A percentile compares a stretch with the other conserved stretches of the same genome.
These are phyloP conservation scores for Fusarium praegraminearum DNA, from an alignment of 2,329 filamentous ascomycete genomes.

Conservation along the genomic window DNA sequence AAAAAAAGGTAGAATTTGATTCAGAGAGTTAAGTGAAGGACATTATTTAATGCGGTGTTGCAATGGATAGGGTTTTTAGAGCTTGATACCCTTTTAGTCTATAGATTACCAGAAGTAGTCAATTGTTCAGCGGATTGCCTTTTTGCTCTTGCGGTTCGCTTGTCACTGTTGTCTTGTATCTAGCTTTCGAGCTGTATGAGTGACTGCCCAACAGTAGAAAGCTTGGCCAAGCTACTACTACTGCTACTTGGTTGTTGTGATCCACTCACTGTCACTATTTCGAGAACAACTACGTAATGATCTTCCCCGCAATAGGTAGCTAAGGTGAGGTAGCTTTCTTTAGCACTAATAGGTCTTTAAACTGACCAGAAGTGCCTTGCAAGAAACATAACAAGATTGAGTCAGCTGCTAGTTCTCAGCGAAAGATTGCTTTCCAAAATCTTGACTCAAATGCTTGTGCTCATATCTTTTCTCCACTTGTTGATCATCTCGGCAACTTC, in stretches of 20 bases:
- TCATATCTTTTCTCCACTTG: constrained; percentile 6
- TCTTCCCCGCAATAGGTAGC: constrained; percentile 34
- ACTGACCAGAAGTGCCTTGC: constrained; percentile 10
- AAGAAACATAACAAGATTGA: constrained; percentile 6
- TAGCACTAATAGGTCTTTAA: constrained; percentile 6
- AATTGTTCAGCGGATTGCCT: constrained; percentile 24
- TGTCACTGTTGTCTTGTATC: background rate
- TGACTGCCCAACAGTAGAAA: background rate
- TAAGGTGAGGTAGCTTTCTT: background rate
- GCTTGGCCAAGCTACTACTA: constrained; percentile 15
- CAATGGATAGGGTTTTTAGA: constrained; percentile 43
- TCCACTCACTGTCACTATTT: constrained; percentile 32
- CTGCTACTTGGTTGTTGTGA: constrained; percentile 22
- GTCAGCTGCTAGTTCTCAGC: constrained; percentile 15
- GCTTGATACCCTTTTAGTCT: constrained; percentile 47
- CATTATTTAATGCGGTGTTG: constrained; percentile 23
- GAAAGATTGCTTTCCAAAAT: background rate
- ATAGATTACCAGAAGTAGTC: constrained; percentile 37
- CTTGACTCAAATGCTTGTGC: constrained; percentile 24
- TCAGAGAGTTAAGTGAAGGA: background rate
- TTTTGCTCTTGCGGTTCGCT: background rate
- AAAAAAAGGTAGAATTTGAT: constrained; percentile 1
- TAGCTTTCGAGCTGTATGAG: background rate
- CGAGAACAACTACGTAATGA: constrained; percentile 38
- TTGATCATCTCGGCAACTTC: constrained; percentile 8